phyloP scores from a whole-genome alignment of 2,329 filamentous ascomycete species.

The Apiospora marii region DNA sequence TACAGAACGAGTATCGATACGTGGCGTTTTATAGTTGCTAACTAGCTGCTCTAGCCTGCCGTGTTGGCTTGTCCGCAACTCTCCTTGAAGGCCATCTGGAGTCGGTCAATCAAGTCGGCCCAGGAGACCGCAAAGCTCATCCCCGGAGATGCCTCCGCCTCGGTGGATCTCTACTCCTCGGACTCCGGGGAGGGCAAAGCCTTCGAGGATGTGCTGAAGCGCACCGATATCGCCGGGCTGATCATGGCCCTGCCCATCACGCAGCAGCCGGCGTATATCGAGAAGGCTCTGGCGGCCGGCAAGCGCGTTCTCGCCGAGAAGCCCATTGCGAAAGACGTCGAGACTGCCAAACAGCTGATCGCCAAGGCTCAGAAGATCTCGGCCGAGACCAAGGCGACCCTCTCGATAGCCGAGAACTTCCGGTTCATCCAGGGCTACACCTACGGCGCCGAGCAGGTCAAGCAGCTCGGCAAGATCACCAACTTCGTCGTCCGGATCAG shows the following conservation, averaged over 20 bases:
- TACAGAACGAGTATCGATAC: not conserved
- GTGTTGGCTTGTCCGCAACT: conserved; percentile 55
- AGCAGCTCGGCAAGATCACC: conserved; percentile 61
- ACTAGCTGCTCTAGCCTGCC: conserved; percentile 50
- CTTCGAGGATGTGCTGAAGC: conserved; percentile 53
- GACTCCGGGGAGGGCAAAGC: conserved; percentile 45
- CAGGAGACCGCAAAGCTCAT: conserved; percentile 46
- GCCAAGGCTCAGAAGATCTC: conserved; percentile 43
- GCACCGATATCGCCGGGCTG: conserved; percentile 54
- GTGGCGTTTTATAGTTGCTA: conserved; percentile 20
- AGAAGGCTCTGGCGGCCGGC: conserved; percentile 65
- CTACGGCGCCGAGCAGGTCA: conserved; percentile 58
- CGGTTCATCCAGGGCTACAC: conserved; percentile 66
- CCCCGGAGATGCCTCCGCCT: conserved; percentile 31
- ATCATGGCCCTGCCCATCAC: conserved; percentile 64
- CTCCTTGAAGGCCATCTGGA: conserved; percentile 63
- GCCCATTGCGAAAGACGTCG: conserved; percentile 69
- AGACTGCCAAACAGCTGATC: conserved; percentile 50
- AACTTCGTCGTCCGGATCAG: conserved; percentile 56
- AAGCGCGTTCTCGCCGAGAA: conserved; percentile 78
- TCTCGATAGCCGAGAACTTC: conserved; percentile 77
- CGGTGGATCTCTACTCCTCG: conserved; percentile 40
- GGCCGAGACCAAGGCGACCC: conserved; percentile 48
- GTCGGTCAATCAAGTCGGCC: conserved; percentile 59
- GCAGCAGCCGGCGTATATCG: conserved; percentile 65